Conservation (phyloP, 805 yeast genomes). For the Vanderwaltozyma verrucispora region DNA sequence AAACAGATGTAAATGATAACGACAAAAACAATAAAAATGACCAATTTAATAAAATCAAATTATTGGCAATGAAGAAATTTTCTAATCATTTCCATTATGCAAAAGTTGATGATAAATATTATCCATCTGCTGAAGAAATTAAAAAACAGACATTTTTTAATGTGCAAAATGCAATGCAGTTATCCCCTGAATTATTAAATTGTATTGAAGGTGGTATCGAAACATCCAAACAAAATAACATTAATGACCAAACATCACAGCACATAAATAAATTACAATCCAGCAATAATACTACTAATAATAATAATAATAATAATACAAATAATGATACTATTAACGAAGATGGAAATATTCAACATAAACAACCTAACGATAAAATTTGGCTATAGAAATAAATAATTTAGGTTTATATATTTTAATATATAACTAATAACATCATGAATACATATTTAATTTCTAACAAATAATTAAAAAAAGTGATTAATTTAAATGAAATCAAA, state of each 20-base stretch:
- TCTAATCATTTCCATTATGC: conserved; percentile 29
- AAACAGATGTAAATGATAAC: conserved; percentile 1
- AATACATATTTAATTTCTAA: too few species aligned
- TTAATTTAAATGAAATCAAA: too few species aligned
- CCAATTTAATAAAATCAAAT: conserved; percentile 5
- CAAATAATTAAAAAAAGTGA: too few species aligned
- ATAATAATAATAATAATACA: neutral
- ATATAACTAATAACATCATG: neutral
- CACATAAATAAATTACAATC: neutral
- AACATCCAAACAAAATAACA: conserved; percentile 12
- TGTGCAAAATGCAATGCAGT: conserved; percentile 15
- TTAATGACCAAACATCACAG: neutral
- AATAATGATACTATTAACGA: neutral
- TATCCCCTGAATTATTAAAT: conserved; percentile 20
- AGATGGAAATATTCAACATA: neutral
- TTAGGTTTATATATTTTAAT: neutral
- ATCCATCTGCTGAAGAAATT: conserved; percentile 27
- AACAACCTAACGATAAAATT: neutral
- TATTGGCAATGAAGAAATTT: conserved; percentile 26
- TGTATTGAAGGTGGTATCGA: conserved; percentile 26
- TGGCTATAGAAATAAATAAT: neutral
- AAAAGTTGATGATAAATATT: conserved; percentile 20
- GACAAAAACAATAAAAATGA: conserved; percentile 4
- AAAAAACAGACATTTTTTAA: conserved; percentile 21
- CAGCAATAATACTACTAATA: neutral